Percentiles rank a stretch among this genome's conserved stretches.
Conservation (phyloP, 495 filamentous ascomycete species). For the Endocarpon pusillum region DNA sequence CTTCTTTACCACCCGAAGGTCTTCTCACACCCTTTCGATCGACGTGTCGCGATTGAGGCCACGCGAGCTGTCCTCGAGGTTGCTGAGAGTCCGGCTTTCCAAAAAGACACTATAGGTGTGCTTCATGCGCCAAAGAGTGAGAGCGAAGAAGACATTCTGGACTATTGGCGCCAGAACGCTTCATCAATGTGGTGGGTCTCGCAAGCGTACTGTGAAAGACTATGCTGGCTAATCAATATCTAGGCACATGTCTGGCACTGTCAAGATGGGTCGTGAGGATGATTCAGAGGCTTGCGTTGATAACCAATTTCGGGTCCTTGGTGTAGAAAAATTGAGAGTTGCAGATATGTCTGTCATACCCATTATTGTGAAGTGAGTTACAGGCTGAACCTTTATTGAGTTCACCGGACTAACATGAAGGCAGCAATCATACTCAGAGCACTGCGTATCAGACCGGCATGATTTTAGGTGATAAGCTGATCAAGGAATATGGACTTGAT, state of each 20-base stretch:
- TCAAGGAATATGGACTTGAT: slow-evolving; percentile 10
- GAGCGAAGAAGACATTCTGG: slow-evolving; percentile 38
- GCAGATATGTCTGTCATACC: slow-evolving; percentile 51
- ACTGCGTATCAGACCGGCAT: slow-evolving; percentile 19
- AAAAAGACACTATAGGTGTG: slow-evolving; percentile 25
- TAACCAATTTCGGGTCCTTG: slow-evolving; percentile 33
- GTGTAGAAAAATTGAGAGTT: slow-evolving; percentile 38
- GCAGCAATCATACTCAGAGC: slow-evolving; percentile 23
- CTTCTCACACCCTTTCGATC: slow-evolving; percentile 39
- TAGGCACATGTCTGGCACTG: slow-evolving; percentile 46
- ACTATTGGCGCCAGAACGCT: slow-evolving; percentile 23
- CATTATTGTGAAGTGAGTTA: slow-evolving; percentile 21
- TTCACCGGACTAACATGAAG: neutral
- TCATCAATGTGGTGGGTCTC: slow-evolving; percentile 22
- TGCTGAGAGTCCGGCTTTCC: slow-evolving; percentile 24
- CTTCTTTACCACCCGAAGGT: slow-evolving; percentile 40
- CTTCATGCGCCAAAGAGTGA: slow-evolving; percentile 28
- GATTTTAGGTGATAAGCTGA: slow-evolving; percentile 8
- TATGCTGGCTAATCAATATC: no score
- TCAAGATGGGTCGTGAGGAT: slow-evolving; percentile 38
- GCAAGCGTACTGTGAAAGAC: no score
- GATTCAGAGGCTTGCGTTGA: slow-evolving; percentile 38
- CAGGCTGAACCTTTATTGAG: slow-evolving; percentile 10
- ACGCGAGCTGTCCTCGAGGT: slow-evolving; percentile 29
- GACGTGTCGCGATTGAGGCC: slow-evolving; percentile 33